Conservation (phyloP, 2,329 filamentous ascomycete genomes). For the Septoria linicola region DNA sequence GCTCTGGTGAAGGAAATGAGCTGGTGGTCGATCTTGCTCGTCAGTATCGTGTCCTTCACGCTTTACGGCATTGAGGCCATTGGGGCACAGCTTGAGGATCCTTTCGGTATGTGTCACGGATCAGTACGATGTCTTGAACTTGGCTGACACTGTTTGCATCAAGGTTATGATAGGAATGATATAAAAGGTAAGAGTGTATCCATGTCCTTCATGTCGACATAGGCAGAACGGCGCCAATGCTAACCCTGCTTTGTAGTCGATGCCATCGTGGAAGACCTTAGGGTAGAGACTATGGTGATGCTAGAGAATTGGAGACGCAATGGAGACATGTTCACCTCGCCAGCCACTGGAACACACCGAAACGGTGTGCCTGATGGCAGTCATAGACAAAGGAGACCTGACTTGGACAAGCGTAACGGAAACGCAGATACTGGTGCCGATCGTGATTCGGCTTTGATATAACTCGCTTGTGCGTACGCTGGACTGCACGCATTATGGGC, state of each 20-base stretch:
- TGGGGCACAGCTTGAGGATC: conserved; percentile 63
- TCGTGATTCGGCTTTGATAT: conserved; percentile 6
- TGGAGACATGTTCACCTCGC: conserved; percentile 31
- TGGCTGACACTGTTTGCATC: no score
- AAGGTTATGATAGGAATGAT: conserved; percentile 60
- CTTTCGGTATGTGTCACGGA: conserved; percentile 52
- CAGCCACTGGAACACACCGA: conserved; percentile 1
- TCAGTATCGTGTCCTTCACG: conserved; percentile 61
- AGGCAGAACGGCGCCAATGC: no score
- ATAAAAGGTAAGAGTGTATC: conserved; percentile 56
- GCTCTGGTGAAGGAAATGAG: conserved; percentile 62
- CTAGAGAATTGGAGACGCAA: conserved; percentile 57
- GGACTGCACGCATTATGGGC: no score
- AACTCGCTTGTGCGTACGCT: no score
- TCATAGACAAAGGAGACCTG: background rate
- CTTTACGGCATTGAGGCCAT: conserved; percentile 65
- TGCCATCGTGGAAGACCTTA: conserved; percentile 61
- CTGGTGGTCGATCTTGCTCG: conserved; percentile 62
- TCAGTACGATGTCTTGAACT: no score
- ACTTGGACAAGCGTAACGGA: conserved; percentile 8
- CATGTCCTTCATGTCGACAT: no score
- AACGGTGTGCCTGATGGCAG: conserved; percentile 20
- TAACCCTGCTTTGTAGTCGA: conserved; percentile 48
- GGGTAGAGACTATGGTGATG: conserved; percentile 58
- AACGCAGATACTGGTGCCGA: background rate